Percentiles rank a stretch among this genome's conserved stretches.
Conservation (phyloP, 192 early-diverging fungal genomes). For the Thoreauomyces humboldtii region DNA sequence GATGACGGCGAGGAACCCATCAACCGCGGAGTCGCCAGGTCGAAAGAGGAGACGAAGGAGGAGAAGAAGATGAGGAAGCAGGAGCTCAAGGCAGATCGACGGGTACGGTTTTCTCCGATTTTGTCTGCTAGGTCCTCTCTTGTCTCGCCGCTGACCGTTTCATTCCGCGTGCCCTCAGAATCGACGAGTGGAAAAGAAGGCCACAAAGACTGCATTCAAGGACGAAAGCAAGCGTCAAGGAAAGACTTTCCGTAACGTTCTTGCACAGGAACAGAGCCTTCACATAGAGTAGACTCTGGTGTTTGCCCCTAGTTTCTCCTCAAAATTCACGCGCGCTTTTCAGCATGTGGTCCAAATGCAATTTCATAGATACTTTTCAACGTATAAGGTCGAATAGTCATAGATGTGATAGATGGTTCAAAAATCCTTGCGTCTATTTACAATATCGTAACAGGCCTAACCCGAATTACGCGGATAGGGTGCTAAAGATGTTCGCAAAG, state of each 20-base stretch:
- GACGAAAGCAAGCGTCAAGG: conserved; percentile 64
- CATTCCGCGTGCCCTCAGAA: conserved; percentile 28
- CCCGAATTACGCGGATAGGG: no score
- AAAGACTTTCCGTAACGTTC: conserved; percentile 53
- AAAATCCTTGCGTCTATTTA: no score
- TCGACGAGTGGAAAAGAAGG: conserved; percentile 74
- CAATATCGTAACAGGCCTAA: no score
- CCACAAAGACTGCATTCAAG: conserved; percentile 74
- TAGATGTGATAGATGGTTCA: no score
- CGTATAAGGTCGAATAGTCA: no score
- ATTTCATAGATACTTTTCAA: no score
- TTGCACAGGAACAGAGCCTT: conserved; percentile 34
- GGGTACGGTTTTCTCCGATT: conserved; percentile 48
- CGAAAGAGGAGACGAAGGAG: conserved; percentile 81
- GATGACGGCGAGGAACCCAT: conserved; percentile 18
- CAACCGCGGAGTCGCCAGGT: conserved; percentile 72
- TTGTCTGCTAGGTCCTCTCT: no score
- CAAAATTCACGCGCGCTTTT: no score
- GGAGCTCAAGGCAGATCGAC: conserved; percentile 76
- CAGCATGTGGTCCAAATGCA: no score
- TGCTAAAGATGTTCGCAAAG: no score
- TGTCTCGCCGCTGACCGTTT: not conserved
- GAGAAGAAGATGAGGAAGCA: conserved; percentile 92
- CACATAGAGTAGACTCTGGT: conserved; percentile 15
- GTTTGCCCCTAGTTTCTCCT: no score